Percentiles rank a stretch among this genome's conserved stretches.
Evolutionary conservation across 257 asterid species (phyloP).

Genomic region (Plantago ovata): DNA sequence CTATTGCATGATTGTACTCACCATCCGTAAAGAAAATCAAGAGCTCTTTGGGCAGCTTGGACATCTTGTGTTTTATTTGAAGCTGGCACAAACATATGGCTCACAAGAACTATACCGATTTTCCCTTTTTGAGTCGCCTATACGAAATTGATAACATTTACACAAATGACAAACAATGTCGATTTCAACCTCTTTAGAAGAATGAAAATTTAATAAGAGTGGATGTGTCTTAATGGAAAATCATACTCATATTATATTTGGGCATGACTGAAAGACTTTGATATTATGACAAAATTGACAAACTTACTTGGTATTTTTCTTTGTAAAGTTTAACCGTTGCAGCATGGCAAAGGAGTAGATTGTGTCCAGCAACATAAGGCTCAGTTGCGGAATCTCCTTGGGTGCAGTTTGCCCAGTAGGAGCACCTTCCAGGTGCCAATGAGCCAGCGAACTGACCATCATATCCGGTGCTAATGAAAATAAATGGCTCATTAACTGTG

Average conservation of each 20-base stretch:
- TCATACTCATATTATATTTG: too few relatives aligned
- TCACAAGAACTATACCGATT: constrained; percentile 43
- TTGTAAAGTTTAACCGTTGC: constrained; percentile 35
- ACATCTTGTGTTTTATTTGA: constrained; percentile 29
- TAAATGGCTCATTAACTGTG: constrained; percentile 52
- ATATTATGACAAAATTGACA: not conserved
- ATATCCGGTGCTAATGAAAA: constrained; percentile 31
- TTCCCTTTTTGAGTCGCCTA: constrained; percentile 53
- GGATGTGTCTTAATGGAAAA: too few relatives aligned
- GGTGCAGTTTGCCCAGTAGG: constrained; percentile 35
- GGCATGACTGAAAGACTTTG: too few relatives aligned
- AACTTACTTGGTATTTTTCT: constrained; percentile 40
- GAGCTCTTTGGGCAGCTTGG: constrained; percentile 46
- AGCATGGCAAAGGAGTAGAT: constrained; percentile 50
- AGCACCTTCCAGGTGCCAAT: constrained; percentile 54
- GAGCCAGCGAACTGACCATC: constrained; percentile 32
- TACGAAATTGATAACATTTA: not conserved
- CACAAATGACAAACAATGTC: too few relatives aligned
- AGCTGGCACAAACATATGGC: constrained; percentile 42
- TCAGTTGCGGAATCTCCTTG: constrained; percentile 50
- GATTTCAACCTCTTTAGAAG: too few relatives aligned
- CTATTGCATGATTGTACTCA: too few relatives aligned
- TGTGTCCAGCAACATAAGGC: constrained; percentile 59
- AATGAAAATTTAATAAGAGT: too few relatives aligned
- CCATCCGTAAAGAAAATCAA: constrained; percentile 70